phyloP scores from a whole-genome alignment of 2,329 filamentous ascomycete species.

The Blastomyces gilchristii region DNA sequence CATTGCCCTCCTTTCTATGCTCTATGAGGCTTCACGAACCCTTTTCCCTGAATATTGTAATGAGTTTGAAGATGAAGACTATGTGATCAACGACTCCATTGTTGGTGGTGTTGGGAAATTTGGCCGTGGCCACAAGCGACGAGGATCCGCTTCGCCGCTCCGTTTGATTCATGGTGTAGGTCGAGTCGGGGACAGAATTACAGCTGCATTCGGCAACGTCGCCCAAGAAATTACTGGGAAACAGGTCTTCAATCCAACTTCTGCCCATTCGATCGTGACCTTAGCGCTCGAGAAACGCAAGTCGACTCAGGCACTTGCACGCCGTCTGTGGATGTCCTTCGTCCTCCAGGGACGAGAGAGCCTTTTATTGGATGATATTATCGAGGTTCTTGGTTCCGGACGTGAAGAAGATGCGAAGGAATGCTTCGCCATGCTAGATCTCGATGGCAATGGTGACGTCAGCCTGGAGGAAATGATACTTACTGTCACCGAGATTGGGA shows the following conservation, averaged over 20 bases:
- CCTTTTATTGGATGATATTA: constrained; percentile 68
- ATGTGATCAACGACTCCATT: constrained; percentile 77
- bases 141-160: constrained; percentile 65
- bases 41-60: constrained; percentile 87
- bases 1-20: constrained; percentile 65
- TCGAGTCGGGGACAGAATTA: constrained; percentile 78
- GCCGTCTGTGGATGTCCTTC: constrained; percentile 95
- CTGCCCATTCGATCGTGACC: constrained; percentile 79
- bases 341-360: constrained; percentile 80
- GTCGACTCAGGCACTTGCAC: constrained; percentile 84
- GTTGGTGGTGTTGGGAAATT: constrained; percentile 43
- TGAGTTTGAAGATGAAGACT: constrained; percentile 87
- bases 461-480: constrained; percentile 91
- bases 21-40: constrained; percentile 81
- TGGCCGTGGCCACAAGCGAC: constrained; percentile 39
- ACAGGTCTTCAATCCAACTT: constrained; percentile 86
- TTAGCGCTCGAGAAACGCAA: constrained; percentile 76
- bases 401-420: constrained; percentile 73
- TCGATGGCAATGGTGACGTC: constrained; percentile 86
- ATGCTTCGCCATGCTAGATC: constrained; percentile 69
- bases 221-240: constrained; percentile 93
- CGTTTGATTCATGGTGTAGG: constrained; percentile 65
- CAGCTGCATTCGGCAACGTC: constrained; percentile 83
- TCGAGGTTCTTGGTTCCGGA: constrained; percentile 72
- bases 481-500: constrained; percentile 72